Base-by-base conservation (phyloP, 2,329 filamentous ascomycete genomes). In the Sarocladiaceae sp. region DNA sequence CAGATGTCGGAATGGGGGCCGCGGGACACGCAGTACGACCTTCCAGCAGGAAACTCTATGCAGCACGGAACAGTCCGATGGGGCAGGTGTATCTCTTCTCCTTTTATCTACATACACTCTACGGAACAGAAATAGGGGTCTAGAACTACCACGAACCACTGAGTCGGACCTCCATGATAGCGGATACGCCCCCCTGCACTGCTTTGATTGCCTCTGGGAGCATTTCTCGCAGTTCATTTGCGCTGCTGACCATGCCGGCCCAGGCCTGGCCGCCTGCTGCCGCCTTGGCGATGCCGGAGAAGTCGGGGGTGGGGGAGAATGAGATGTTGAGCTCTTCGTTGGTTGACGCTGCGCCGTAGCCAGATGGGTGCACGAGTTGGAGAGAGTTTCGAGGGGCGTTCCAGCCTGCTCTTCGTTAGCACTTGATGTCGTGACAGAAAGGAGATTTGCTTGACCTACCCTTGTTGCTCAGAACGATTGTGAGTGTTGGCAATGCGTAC, bases 391-490 rank as follows among this genome's bases (percentile, higher is more conserved):
- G 62, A 4, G 73, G 72, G 7, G 54, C 54, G 33, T 55, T 55
- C 54, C 54, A 82, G 25, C 59, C 57, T 60, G 23, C 10, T 6
- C 17, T 3, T 22, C 22, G 13, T 22, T 10, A 44, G 13, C n/a
- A 11, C 8, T 22, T 7, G 4, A 3, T 22, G n/a, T n/a, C n/a
- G n/a, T n/a, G n/a, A n/a, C n/a, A n/a, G n/a, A n/a, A n/a, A n/a
- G n/a, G n/a, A n/a, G n/a, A n/a, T n/a, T n/a, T n/a, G n/a, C n/a
- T n/a, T n/a, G 20, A 50, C 56, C 25, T 50, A 60, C 75, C 74
- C 51, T 72, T 71, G 57, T 78, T 78, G 53, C 77, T 78, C 36
- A 78, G 59, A 2, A 78, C 69, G 39, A 78, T 68, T 0, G 73
- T 77, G 53, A 78, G 56, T 2, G 77, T 62, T 1, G 76, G 75